A percentile compares a stretch with the other conserved stretches of the same genome.
phyloP scores from a whole-genome alignment of 2,329 filamentous ascomycete species.

The Rhexocercosporidium sp. region DNA sequence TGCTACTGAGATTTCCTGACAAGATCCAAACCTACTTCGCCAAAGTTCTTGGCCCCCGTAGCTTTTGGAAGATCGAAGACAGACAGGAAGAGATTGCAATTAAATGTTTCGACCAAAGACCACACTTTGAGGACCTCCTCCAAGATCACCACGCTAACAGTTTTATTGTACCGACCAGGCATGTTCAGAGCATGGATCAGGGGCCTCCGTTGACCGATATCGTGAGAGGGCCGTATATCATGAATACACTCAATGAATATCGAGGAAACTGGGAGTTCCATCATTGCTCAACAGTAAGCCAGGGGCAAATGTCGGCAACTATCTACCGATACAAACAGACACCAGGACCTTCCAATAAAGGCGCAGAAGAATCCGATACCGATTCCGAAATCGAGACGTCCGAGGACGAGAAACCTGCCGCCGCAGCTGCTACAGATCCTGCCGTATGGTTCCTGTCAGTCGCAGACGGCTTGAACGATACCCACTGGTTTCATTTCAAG shows the following conservation, averaged over 20 bases:
- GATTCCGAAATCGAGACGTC: conserved; percentile 13
- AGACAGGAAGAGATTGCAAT: neutral
- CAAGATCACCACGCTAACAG: neutral
- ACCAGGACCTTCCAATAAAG: neutral
- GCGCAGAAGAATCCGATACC: neutral
- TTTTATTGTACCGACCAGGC: neutral
- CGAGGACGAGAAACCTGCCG: neutral
- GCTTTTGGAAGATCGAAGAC: conserved; percentile 8
- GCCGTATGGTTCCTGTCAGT: conserved; percentile 18
- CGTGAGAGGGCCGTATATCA: neutral
- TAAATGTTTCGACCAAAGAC: neutral
- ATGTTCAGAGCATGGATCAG: neutral
- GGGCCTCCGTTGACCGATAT: neutral
- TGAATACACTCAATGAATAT: neutral
- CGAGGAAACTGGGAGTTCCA: neutral
- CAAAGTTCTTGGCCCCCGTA: conserved; percentile 11
- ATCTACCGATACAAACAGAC: conserved; percentile 8
- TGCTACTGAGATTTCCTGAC: conserved; percentile 14
- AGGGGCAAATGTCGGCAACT: neutral
- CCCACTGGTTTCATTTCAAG: conserved; percentile 14
- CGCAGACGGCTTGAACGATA: neutral
- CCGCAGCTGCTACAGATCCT: neutral
- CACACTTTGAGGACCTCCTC: neutral
- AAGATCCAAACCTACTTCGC: conserved; percentile 19
- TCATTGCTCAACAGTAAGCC: neutral